Base-by-base conservation (phyloP, 257 asterid species). In the Voacanga thouarsii region DNA sequence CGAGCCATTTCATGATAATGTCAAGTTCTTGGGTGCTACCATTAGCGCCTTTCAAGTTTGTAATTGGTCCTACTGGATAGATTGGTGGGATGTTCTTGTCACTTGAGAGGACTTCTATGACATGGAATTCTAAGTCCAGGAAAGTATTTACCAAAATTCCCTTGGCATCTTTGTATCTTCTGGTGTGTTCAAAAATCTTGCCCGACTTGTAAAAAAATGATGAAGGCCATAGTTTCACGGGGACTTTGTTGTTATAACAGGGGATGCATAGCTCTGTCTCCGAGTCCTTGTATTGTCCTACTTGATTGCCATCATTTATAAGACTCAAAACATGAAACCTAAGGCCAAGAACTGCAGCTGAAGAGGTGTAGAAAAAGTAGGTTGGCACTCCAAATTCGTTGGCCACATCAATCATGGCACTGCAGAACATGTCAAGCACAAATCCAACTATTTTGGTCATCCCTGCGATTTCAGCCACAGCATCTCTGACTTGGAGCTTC, bases 361-460 rank as follows among this genome's bases (percentile, higher is more conserved):
- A 0, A 16, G 44, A 26, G 50, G 80, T 33, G 87, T 80, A 24
- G 1, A 82, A 75, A 0, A 83, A 76, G 14, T 76, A 44, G 24
- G 76, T 61, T 12, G 75, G 77, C 2, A 86, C 86, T 11, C 56
- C 75, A 23, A 67, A 75, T 60, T 59, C 86, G 21, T 72, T 81
- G 3, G 93, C 97, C 8, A 91, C 81, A 18, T 86, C 88, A 51
- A 83, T 65, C 83, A 88, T 88, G 12, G 73, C 77, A 10, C 86
- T 80, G 81, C 91, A 88, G 83, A 91, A 89, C 89, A 91, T 80
- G 77, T 89, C 93, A 0, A 90, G 78, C 51, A 92, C 87, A 0
- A 91, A 72, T 6, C 91, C 94, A 0, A 84, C 75, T 2, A 76
- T 33, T 63, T 14, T 63, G 4, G 83, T 72, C 19, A 81, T 64